Evolutionary conservation across 164 flowering plant genomes (phyloP).

Genomic region (Vitis rotundifolia): DNA sequence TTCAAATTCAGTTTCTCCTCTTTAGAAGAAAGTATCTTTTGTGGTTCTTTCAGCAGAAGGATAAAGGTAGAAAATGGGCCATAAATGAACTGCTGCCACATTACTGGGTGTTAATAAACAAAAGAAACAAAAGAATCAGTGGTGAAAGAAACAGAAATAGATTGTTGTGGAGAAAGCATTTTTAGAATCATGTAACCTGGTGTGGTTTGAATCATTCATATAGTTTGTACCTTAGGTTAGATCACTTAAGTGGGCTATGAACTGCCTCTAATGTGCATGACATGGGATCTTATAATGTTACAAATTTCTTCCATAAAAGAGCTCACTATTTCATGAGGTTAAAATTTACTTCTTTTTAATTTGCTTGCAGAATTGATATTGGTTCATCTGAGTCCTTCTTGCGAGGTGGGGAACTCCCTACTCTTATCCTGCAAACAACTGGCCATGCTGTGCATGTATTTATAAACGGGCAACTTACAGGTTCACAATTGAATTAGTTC

Average conservation of each 20-base stretch:
- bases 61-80: no score
- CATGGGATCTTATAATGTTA: neutral
- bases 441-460: conserved; percentile 57
- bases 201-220: neutral
- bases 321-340: neutral
- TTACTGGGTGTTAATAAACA: no score
- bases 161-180: neutral
- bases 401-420: conserved; percentile 45
- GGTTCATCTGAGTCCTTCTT: conserved; percentile 45
- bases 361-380: conserved; percentile 40
- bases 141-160: neutral
- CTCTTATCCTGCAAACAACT: conserved; percentile 48
- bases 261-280: neutral
- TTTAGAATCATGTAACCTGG: neutral
- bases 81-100: no score
- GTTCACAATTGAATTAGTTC: conserved; percentile 12
- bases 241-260: neutral
- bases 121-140: neutral
- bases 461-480: conserved; percentile 48
- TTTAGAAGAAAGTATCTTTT: no score
- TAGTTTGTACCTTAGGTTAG: neutral
- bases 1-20: no score
- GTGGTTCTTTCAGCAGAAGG: no score
- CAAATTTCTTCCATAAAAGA: neutral
- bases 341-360: neutral